Evolutionary conservation across 2,329 filamentous ascomycete genomes (phyloP).

Genomic region (Penicillium sp.): DNA sequence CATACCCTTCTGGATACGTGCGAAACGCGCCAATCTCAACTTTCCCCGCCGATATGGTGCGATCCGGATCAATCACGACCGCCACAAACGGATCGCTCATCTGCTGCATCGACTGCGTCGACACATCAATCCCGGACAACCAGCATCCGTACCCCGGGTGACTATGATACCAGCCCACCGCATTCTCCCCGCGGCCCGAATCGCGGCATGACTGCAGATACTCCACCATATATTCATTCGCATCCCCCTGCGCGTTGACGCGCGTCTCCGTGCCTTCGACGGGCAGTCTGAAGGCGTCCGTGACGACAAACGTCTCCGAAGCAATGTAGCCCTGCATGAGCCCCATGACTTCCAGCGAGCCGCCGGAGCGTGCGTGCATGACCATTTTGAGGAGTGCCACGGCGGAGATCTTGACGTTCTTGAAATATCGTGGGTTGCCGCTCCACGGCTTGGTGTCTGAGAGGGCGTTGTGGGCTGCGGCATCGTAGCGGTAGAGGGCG

Average conservation of each 20-base stretch:
- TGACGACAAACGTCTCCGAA: slow-evolving; percentile 79
- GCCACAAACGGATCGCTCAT: slow-evolving; percentile 90
- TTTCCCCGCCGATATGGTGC: slow-evolving; percentile 89
- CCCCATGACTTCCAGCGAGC: slow-evolving; percentile 92
- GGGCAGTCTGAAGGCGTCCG: slow-evolving; percentile 86
- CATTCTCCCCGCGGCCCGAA: slow-evolving; percentile 78
- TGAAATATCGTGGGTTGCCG: slow-evolving; percentile 80
- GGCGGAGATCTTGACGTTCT: slow-evolving; percentile 86
- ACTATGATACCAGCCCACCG: slow-evolving; percentile 96
- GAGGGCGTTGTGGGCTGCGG: slow-evolving; percentile 63
- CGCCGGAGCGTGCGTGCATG: slow-evolving; percentile 96
- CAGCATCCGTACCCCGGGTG: slow-evolving; percentile 98
- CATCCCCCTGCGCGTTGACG: slow-evolving; percentile 92
- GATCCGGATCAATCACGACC: slow-evolving; percentile 93
- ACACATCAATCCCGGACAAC: slow-evolving; percentile 93
- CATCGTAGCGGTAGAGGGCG: slow-evolving; percentile 82
- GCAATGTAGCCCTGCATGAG: slow-evolving; percentile 95
- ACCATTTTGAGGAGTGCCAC: slow-evolving; percentile 97
- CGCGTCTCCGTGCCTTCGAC: slow-evolving; percentile 98
- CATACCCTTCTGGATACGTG: slow-evolving; percentile 76
- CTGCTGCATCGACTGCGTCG: slow-evolving; percentile 83
- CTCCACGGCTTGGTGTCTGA: slow-evolving; percentile 68
- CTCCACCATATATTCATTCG: slow-evolving; percentile 93
- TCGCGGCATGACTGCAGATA: slow-evolving; percentile 75
- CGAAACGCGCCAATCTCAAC: slow-evolving; percentile 97